Evolutionary conservation across 257 asterid genomes (phyloP).

Genomic region (Hygrophila difformis): DNA sequence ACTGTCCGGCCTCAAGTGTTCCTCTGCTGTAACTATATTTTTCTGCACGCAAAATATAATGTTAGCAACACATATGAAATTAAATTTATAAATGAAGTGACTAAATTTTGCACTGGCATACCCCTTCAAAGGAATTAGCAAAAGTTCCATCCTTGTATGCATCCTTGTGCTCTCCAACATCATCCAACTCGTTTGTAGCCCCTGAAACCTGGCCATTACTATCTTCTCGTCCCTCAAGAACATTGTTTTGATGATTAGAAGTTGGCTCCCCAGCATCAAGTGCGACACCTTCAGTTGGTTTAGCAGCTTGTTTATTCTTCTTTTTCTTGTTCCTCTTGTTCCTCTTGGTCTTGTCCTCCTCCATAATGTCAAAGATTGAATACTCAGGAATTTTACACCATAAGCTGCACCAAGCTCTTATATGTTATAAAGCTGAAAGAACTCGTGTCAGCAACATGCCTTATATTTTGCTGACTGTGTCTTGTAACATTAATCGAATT

Average conservation of each 20-base stretch:
- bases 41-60: slow-evolving; percentile 19
- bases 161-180: slow-evolving; percentile 15
- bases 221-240: slow-evolving; percentile 15
- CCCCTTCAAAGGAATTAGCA: slow-evolving; percentile 28
- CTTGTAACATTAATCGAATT: not conserved
- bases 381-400: not conserved
- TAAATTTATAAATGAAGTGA: not conserved
- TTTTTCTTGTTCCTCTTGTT: slow-evolving; percentile 57
- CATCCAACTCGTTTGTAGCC: slow-evolving; percentile 12
- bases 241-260: slow-evolving; percentile 27
- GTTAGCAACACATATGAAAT: not conserved
- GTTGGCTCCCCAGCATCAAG: slow-evolving; percentile 27
- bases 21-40: slow-evolving; percentile 29
- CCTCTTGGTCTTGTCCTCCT: slow-evolving; percentile 54
- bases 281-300: slow-evolving; percentile 28
- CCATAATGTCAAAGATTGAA: slow-evolving; percentile 27
- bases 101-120: slow-evolving; percentile 12
- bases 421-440: not conserved
- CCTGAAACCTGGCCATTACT: slow-evolving; percentile 13
- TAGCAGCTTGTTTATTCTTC: slow-evolving; percentile 55
- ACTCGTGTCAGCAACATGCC: not conserved
- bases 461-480: not conserved
- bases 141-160: slow-evolving; percentile 23
- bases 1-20: slow-evolving; percentile 28
- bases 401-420: slow-evolving; percentile 6